phyloP scores from a whole-genome alignment of 805 yeast genomes.

The Candida maltosa region DNA sequence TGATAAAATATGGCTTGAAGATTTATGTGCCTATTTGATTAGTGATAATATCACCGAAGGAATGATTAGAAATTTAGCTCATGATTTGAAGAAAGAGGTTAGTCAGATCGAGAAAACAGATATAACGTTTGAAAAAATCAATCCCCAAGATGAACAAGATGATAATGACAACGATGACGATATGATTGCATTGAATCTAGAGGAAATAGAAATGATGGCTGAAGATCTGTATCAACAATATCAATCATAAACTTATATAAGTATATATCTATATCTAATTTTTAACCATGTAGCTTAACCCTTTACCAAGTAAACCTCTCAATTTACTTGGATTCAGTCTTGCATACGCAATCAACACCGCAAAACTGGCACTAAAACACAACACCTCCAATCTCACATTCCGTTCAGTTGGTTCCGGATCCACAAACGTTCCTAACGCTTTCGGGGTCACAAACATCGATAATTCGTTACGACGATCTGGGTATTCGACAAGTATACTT shows the following conservation, averaged over 20 bases:
- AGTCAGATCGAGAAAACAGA: slow-evolving; percentile 38
- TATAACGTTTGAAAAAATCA: slow-evolving; percentile 54
- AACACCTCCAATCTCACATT: slow-evolving; percentile 20
- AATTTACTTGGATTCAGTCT: slow-evolving; percentile 21
- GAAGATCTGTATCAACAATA: slow-evolving; percentile 31
- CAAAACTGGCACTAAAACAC: slow-evolving; percentile 27
- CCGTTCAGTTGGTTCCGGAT: slow-evolving; percentile 14
- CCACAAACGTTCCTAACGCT: slow-evolving; percentile 25
- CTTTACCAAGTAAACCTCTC: slow-evolving; percentile 29
- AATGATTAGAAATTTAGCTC: slow-evolving; percentile 60
- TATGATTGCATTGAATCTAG: slow-evolving; percentile 43
- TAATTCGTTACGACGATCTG: slow-evolving; percentile 38
- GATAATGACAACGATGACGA: slow-evolving; percentile 19
- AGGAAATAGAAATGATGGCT: slow-evolving; percentile 58
- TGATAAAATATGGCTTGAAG: slow-evolving; percentile 72
- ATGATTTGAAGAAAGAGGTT: slow-evolving; percentile 52
- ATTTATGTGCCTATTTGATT: slow-evolving; percentile 71
- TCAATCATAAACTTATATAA: too few species aligned
- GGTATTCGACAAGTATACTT: slow-evolving; percentile 30
- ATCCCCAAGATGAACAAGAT: slow-evolving; percentile 10
- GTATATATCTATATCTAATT: too few species aligned
- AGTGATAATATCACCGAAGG: slow-evolving; percentile 57
- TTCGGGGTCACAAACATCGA: slow-evolving; percentile 40
- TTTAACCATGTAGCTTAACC: slow-evolving; percentile 14
- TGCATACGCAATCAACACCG: slow-evolving; percentile 26